A percentile compares a stretch with the other conserved stretches of the same genome.
Conservation (phyloP, 78 protist species). For the Pelomyxa schiedti region DNA sequence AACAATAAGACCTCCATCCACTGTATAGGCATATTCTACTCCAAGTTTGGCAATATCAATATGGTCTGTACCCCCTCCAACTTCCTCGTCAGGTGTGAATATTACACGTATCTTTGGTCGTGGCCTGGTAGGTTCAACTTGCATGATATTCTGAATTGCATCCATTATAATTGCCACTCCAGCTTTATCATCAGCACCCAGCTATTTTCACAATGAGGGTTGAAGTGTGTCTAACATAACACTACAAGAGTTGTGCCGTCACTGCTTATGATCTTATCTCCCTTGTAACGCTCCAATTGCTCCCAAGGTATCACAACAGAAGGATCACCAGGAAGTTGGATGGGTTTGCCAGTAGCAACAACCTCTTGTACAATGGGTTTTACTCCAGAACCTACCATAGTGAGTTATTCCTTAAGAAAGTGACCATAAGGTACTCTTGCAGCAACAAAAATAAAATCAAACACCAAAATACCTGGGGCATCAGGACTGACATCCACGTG, state of each 20-base stretch:
- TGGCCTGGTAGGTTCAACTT: not conserved
- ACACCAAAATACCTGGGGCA: too few species aligned
- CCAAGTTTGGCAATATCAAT: not conserved
- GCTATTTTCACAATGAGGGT: not conserved
- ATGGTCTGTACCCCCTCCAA: constrained; percentile 13
- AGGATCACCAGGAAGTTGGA: not conserved
- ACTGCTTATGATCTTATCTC: not conserved
- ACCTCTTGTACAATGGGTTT: not conserved
- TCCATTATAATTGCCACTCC: constrained; percentile 3
- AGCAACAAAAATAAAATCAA: too few species aligned
- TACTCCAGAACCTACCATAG: too few species aligned
- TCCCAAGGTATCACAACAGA: not conserved
- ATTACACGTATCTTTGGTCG: not conserved
- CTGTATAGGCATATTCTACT: constrained; percentile 7
- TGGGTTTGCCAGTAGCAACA: not conserved
- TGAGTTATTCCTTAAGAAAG: too few species aligned
- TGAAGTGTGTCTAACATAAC: not conserved
- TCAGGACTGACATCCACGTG: constrained; percentile 10
- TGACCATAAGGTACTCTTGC: too few species aligned
- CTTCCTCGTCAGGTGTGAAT: constrained; percentile 26
- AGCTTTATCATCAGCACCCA: constrained; percentile 21
- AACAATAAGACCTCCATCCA: constrained; percentile 31
- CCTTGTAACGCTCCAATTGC: not conserved
- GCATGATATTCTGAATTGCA: not conserved
- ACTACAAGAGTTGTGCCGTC: not conserved